A percentile compares a stretch with the other conserved stretches of the same genome.
phyloP scores from a whole-genome alignment of 2,329 filamentous ascomycete species.

The Pestalotiopsis sp. region DNA sequence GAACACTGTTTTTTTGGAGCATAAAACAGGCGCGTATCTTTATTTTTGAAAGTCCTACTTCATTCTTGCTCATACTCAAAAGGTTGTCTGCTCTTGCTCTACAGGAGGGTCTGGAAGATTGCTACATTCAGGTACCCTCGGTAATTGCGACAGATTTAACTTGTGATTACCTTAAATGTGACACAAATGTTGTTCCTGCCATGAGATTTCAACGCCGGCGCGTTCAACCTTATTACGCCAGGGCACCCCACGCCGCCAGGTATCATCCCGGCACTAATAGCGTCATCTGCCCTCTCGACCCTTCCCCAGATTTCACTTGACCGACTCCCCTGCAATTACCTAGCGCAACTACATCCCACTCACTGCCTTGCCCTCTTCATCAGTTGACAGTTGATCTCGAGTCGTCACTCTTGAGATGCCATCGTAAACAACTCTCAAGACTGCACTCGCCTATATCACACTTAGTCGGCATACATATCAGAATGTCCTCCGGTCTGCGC shows the following conservation, averaged over 20 bases:
- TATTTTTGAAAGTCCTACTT: not conserved
- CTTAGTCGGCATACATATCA: not conserved
- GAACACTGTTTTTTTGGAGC: not conserved
- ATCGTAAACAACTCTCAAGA: no score
- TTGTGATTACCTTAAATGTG: no score
- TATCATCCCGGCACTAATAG: not conserved
- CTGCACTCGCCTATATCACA: not conserved
- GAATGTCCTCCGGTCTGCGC: slow-evolving; percentile 22
- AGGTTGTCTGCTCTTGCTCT: no score
- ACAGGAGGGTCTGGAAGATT: not conserved
- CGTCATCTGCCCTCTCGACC: not conserved
- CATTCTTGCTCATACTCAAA: not conserved
- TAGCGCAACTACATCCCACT: no score
- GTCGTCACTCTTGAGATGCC: not conserved
- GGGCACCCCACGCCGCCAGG: not conserved
- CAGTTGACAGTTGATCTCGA: not conserved
- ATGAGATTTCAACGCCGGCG: no score
- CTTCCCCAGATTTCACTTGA: not conserved
- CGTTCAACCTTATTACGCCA: no score
- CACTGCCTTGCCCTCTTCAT: not conserved
- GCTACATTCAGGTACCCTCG: not conserved
- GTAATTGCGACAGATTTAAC: not conserved
- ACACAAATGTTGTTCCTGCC: no score
- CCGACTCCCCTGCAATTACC: not conserved
- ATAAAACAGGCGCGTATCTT: slow-evolving; percentile 3